Conservation (phyloP, 2,329 filamentous ascomycete species). For the Zasmidium citrigriseum region DNA sequence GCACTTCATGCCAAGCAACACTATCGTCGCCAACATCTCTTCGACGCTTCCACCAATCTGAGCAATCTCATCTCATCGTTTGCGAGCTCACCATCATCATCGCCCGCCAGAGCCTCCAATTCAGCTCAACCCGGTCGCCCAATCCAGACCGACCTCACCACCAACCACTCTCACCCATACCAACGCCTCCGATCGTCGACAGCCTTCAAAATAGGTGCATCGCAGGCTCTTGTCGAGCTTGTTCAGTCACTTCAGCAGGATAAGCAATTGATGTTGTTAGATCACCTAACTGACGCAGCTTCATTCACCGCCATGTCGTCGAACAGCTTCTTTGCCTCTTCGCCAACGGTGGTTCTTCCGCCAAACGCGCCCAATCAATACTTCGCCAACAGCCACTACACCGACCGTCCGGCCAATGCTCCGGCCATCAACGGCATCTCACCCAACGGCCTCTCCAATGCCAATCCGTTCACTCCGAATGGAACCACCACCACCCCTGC, state of each 20-base stretch:
- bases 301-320: slow-evolving; percentile 23
- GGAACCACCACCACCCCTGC: slow-evolving; percentile 25
- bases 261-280: slow-evolving; percentile 34
- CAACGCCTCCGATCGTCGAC: background rate
- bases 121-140: background rate
- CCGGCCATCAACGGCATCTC: slow-evolving; percentile 24
- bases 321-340: slow-evolving; percentile 47
- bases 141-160: background rate
- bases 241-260: slow-evolving; percentile 27
- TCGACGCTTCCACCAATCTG: background rate
- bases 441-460: slow-evolving; percentile 26
- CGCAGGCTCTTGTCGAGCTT: slow-evolving; percentile 29
- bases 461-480: slow-evolving; percentile 22
- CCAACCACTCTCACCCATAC: slow-evolving; percentile 1
- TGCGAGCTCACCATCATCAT: background rate
- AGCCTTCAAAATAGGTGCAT: slow-evolving; percentile 28
- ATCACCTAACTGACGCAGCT: slow-evolving; percentile 35
- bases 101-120: background rate
- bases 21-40: background rate
- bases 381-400: slow-evolving; percentile 32
- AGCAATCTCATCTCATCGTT: background rate
- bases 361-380: slow-evolving; percentile 41
- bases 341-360: slow-evolving; percentile 49
- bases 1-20: background rate
- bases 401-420: slow-evolving; percentile 17